A percentile compares a stretch with the other conserved stretches of the same genome.
Conservation (phyloP, 2,329 filamentous ascomycete species). For the Gliomastix tumulicola region DNA sequence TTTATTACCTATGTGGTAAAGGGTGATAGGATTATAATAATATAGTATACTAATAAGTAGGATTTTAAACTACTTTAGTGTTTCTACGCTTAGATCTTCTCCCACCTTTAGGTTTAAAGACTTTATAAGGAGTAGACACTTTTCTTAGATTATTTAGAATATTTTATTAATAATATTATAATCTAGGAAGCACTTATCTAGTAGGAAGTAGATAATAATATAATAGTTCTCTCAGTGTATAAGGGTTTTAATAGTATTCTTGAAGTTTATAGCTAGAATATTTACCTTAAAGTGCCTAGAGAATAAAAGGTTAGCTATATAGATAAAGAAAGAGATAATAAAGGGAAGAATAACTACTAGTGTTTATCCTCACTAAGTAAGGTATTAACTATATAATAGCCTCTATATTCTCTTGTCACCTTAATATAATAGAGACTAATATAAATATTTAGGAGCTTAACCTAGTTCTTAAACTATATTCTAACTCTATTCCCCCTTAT, state of each 20-base stretch:
- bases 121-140: not conserved
- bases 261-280: not conserved
- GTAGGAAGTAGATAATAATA: not conserved
- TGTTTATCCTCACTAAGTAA: not conserved
- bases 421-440: conserved; percentile 1
- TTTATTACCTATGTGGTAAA: not conserved
- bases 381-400: not conserved
- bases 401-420: not conserved
- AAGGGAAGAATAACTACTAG: no score
- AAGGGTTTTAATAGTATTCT: not conserved
- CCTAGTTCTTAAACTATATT: no score
- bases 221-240: conserved; percentile 2
- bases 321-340: not conserved
- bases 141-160: not conserved
- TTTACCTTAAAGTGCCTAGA: not conserved
- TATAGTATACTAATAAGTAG: not conserved
- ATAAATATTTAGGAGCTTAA: not conserved
- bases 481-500: no score
- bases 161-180: not conserved
- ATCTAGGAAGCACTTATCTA: not conserved
- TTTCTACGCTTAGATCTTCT: not conserved
- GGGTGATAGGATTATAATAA: not conserved
- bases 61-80: not conserved
- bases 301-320: not conserved
- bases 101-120: not conserved